These are phyloP conservation scores for Trichoderma afroharzianum DNA, from an alignment of 2,329 filamentous ascomycete species.

Conservation along the genomic window DNA sequence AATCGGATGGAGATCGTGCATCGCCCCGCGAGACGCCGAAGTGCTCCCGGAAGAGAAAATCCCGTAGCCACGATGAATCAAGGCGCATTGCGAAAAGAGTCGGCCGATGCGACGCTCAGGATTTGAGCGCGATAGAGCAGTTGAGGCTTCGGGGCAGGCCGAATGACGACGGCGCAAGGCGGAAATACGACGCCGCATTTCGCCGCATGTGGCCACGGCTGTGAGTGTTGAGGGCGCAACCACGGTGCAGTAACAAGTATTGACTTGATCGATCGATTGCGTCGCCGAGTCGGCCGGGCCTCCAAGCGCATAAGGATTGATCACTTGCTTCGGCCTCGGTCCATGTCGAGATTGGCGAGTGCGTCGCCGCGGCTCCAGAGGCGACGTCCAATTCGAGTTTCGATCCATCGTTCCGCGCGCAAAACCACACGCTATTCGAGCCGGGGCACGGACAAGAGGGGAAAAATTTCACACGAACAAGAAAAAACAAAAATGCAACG, in stretches of 20 bases:
- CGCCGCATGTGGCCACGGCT: background rate
- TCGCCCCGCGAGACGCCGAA: constrained; percentile 12
- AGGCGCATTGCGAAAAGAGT: background rate
- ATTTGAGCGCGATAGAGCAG: background rate
- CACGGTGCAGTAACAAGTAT: background rate
- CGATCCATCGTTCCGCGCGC: constrained; percentile 16
- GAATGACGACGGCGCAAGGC: constrained; percentile 3
- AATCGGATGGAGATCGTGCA: constrained; percentile 10
- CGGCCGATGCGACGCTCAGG: background rate
- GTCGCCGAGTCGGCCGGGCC: background rate
- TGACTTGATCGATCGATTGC: constrained; percentile 2
- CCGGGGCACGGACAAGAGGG: constrained; percentile 24
- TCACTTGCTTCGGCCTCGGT: background rate
- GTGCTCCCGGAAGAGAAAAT: constrained; percentile 10
- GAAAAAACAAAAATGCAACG: constrained; percentile 20
- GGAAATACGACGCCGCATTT: constrained; percentile 9
- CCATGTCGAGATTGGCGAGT: constrained; percentile 3
- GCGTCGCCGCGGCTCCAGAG: constrained; percentile 19
- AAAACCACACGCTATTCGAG: constrained; percentile 13
- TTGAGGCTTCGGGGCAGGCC: background rate
- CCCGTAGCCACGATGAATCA: background rate
- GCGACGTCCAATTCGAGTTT: constrained; percentile 15
- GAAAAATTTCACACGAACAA: constrained; percentile 19
- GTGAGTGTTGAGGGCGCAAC: background rate
- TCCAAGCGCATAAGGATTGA: background rate